A percentile compares a stretch with the other conserved stretches of the same genome.
Evolutionary conservation across 495 filamentous ascomycete genomes (phyloP).

Genomic region (Podospora tetraspora): DNA sequence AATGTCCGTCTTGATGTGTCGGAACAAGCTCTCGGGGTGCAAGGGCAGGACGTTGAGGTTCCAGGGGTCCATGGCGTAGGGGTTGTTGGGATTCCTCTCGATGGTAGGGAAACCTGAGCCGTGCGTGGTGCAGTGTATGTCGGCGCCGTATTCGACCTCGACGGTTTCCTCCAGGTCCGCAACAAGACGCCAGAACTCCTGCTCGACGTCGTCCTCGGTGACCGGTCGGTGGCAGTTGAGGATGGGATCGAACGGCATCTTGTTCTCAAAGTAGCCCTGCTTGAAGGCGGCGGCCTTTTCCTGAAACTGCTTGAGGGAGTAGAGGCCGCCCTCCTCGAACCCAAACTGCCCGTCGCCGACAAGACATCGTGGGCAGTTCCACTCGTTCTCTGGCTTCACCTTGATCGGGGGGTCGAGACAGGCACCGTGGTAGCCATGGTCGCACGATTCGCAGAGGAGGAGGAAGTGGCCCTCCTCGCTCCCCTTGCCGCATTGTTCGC

Average conservation of each 20-base stretch:
- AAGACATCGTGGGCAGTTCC: conserved; percentile 93
- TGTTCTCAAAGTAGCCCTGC: conserved; percentile 82
- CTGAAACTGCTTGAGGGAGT: conserved; percentile 94
- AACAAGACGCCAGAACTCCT: conserved; percentile 94
- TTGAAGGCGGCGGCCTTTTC: conserved; percentile 94
- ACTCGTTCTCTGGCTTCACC: conserved; percentile 74
- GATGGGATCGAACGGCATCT: conserved; percentile 84
- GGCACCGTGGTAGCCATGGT: conserved; percentile 77
- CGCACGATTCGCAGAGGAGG: conserved; percentile 88
- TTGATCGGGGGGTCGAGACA: conserved; percentile 89
- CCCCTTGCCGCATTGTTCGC: conserved; percentile 77
- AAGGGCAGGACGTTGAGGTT: conserved; percentile 93
- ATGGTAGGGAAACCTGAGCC: conserved; percentile 96
- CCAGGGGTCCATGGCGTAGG: conserved; percentile 86
- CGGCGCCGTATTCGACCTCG: conserved; percentile 96
- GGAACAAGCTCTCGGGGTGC: conserved; percentile 86
- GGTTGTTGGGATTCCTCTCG: conserved; percentile 80
- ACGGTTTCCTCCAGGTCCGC: conserved; percentile 91
- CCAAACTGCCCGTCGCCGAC: conserved; percentile 96
- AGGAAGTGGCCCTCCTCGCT: conserved; percentile 58
- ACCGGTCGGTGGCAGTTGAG: conserved; percentile 72
- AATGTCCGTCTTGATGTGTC: conserved; percentile 96
- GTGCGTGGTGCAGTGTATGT: conserved; percentile 97
- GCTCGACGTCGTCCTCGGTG: conserved; percentile 93
- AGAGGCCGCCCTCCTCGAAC: conserved; percentile 94